Conservation (phyloP, 2,329 filamentous ascomycete genomes). For the Calonectria leucothoes region DNA sequence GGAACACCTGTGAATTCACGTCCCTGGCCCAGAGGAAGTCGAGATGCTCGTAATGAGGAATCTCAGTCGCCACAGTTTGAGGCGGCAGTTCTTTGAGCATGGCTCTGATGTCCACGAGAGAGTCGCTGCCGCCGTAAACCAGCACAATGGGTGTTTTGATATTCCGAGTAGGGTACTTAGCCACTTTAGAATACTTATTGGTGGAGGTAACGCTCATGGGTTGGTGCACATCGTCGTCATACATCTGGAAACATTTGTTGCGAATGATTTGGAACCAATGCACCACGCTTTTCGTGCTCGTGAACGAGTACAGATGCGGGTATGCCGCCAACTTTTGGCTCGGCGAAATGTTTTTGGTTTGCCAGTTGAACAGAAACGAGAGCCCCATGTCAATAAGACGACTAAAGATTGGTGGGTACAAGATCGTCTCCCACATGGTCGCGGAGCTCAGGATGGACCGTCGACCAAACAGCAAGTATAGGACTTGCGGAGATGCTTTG, state of each 20-base stretch:
- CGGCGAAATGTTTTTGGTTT: constrained; percentile 81
- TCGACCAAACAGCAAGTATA: constrained; percentile 93
- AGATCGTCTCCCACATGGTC: constrained; percentile 96
- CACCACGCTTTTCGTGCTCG: constrained; percentile 95
- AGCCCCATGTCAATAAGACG: constrained; percentile 86
- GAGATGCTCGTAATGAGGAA: constrained; percentile 94
- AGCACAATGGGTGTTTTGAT: constrained; percentile 96
- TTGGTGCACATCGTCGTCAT: constrained; percentile 91
- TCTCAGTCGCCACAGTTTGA: constrained; percentile 86
- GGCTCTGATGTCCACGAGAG: constrained; percentile 89
- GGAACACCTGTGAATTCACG: constrained; percentile 86
- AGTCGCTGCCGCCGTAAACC: constrained; percentile 93
- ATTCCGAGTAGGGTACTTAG: constrained; percentile 95
- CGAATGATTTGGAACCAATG: constrained; percentile 99
- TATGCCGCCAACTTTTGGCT: constrained; percentile 96
- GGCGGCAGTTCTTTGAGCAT: constrained; percentile 91
- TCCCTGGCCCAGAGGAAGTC: constrained; percentile 96
- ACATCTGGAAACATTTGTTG: constrained; percentile 97
- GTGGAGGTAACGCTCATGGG: constrained; percentile 77
- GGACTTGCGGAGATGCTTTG: constrained; percentile 90
- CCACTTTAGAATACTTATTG: constrained; percentile 93
- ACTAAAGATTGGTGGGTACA: constrained; percentile 95
- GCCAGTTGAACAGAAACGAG: constrained; percentile 90
- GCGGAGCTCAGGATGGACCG: constrained; percentile 91
- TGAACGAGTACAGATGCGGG: constrained; percentile 95